Base-by-base conservation (phyloP, 768 basidiomycete genomes). In the Infundibulicybe gibba region DNA sequence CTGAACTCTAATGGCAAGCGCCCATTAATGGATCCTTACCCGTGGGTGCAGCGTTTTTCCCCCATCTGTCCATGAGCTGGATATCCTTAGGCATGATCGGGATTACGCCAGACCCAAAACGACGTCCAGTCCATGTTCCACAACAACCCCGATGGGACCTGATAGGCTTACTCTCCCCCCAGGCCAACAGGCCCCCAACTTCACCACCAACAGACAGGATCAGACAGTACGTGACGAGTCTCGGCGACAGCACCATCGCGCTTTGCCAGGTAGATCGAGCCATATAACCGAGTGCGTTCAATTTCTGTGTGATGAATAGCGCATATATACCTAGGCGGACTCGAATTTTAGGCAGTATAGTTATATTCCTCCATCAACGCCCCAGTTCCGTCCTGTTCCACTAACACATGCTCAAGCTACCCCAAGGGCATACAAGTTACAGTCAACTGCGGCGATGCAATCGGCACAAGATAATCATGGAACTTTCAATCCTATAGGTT, bases 1-100 rank as follows among this genome's bases (percentile, higher is more conserved):
- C 32, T 61, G 9, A 87, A 87, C 53, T 54, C 57, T 10, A 86
- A 86, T 51, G 80, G 83, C 40, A 91, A 90, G 57, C 81, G 89
- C 14, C 71, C 67, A 45, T 80, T 82, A 71, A 54, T 59, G 14
- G 72, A 75, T 35, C 51, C 56, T 39, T 68, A 66, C 48, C 63
- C 66, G 81, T 80, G 47, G 62, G 75, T 53, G 41, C 17, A 20
- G 37, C 35, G 35, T 38, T 41, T 17, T 49, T 34, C 19, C n/a
- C n/a, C n/a, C 14, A 40, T 25, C 15, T 38, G 17, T 38, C 3
- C 21, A 21, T 46, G 37, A 6, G 11, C 15, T 37, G 45, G 49
- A 33, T 53, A 49, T 45, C 53, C 20, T 43, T 40, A 63, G 61
- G 30, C 59, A 54, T 40, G 46, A 57, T 31, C 44, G 49, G 17